Evolutionary conservation across 768 basidiomycete species (phyloP).

Genomic region (Candolleomyces eurysporus): DNA sequence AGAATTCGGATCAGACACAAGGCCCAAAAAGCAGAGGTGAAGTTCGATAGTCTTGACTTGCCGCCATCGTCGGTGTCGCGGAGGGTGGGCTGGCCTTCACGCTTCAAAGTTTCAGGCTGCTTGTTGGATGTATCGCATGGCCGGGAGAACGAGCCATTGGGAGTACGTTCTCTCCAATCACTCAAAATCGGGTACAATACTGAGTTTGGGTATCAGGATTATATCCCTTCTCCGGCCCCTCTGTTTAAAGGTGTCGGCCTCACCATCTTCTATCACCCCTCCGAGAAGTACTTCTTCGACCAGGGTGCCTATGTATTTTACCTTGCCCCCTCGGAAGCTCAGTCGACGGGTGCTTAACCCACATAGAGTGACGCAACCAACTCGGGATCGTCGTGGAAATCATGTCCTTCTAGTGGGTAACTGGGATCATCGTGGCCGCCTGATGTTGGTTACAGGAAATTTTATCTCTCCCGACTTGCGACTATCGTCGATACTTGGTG

Average conservation of each 20-base stretch:
- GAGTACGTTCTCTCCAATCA: background rate
- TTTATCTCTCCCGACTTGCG: background rate
- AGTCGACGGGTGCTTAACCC: background rate
- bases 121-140: background rate
- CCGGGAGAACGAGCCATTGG: background rate
- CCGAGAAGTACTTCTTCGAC: background rate
- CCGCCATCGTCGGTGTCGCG: background rate
- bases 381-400: background rate
- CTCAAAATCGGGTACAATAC: background rate
- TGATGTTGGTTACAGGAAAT: background rate
- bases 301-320: background rate
- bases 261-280: background rate
- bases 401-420: background rate
- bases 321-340: background rate
- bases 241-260: background rate
- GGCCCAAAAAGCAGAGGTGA: background rate
- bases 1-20: background rate
- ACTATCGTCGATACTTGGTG: background rate
- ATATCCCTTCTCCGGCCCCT: too few relatives aligned
- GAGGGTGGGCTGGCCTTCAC: background rate
- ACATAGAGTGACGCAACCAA: background rate
- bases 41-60: background rate
- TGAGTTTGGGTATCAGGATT: background rate
- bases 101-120: background rate
- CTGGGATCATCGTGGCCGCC: background rate